Conservation (phyloP, 345 rosid species). For the Pseudoturritis turrita region DNA sequence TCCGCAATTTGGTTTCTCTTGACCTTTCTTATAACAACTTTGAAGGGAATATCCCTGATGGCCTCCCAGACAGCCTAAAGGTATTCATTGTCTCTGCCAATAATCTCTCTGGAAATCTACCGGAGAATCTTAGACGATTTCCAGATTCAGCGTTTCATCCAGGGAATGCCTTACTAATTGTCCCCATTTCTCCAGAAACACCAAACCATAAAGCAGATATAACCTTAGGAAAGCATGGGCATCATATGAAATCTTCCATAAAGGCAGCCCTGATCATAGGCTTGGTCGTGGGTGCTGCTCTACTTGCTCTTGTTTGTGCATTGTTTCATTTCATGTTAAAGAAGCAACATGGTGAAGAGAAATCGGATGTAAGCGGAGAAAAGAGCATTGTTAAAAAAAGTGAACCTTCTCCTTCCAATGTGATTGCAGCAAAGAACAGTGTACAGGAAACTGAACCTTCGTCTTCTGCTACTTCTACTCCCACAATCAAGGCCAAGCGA, state of each 20-base stretch:
- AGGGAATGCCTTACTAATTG: conserved; percentile 58
- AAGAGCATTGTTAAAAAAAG: conserved; percentile 28
- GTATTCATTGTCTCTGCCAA: conserved; percentile 62
- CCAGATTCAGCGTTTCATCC: conserved; percentile 87
- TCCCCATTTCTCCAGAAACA: conserved; percentile 39
- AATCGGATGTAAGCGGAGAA: conserved; percentile 23
- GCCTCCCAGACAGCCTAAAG: conserved; percentile 55
- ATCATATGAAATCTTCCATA: conserved; percentile 40
- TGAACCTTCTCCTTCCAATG: conserved; percentile 33
- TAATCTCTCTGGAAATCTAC: conserved; percentile 75
- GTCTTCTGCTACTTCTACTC: conserved; percentile 37
- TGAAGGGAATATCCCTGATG: conserved; percentile 62
- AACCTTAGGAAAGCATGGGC: conserved; percentile 24
- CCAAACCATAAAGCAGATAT: conserved; percentile 37
- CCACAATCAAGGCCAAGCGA: conserved; percentile 34
- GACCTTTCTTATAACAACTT: conserved; percentile 65
- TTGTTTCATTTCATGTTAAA: conserved; percentile 34
- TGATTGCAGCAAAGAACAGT: conserved; percentile 30
- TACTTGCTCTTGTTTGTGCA: conserved; percentile 43
- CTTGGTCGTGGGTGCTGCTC: conserved; percentile 43
- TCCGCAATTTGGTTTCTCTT: conserved; percentile 49
- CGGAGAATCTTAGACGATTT: conserved; percentile 57
- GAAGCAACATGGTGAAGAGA: conserved; percentile 27
- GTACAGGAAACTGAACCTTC: conserved; percentile 34
- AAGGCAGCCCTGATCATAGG: conserved; percentile 57